Evolutionary conservation across 768 basidiomycete species (phyloP), one percentile per base, ranked within the genome.

Genomic region (Mycena polygramma): DNA sequence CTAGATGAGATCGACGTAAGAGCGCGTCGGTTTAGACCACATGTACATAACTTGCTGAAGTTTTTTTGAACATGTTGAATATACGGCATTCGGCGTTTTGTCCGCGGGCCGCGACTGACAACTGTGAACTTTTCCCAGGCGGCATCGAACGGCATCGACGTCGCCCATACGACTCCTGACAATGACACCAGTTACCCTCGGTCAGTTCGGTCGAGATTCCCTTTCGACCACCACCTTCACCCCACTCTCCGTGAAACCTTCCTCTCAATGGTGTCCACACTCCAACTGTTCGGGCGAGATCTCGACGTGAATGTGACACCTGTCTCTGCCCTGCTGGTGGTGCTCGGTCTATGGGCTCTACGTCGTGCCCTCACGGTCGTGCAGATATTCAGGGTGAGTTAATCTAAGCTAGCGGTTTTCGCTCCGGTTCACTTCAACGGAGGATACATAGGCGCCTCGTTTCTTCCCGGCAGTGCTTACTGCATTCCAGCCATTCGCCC

Each of bases 401-500:
- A 11, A 20, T 14, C 26, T 48, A 30, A 7, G 22, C 9, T 20
- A 6, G 26, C 19, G 13, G 30, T 20, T 7, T n/a, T 15, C 6
- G 17, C n/a, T 36, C 17, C 7, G 37, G 41, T 46, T 14, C 30
- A 54, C 19, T 30, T 30, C 17, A n/a, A 41, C 41, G 15, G 15
- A 45, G 41, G 17, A 11, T 15, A 6, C n/a, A n/a, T 46, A 59
- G 53, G n/a, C 53, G 14, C 48, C 43, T 22, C 57, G 37, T 15
- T 53, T 45, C 55, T 60, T 60, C 20, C 79, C 82, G 2, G 77
- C 77, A 13, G 52, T 75, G 19, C 62, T 77, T 11, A 73, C 78
- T 15, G 71, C 77, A 5, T 81, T 80, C 66, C 58, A 77, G 19
- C 79, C 82, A 1, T 46, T 79, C 1, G 66, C 69, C 17, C 53